Conservation (phyloP, 805 yeast species). For the Starmerella davenportii region DNA sequence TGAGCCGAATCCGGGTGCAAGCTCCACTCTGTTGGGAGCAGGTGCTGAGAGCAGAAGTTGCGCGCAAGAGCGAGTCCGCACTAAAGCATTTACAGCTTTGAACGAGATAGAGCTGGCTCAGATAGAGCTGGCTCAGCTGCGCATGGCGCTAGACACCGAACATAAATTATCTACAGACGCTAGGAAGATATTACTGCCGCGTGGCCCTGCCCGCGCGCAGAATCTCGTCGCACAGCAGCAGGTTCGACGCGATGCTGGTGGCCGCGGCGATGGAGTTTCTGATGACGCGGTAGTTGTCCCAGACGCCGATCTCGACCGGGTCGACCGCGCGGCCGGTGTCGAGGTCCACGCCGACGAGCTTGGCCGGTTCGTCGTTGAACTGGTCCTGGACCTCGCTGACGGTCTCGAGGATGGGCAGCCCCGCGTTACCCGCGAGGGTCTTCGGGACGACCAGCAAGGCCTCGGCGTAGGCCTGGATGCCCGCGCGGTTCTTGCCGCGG, state of each 20-base stretch:
- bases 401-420: constrained; percentile 81
- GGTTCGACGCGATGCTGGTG: constrained; percentile 81
- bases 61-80: too few species aligned
- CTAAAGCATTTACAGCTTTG: too few species aligned
- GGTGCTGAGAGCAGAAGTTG: too few species aligned
- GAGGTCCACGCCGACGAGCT: constrained; percentile 78
- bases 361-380: constrained; percentile 31
- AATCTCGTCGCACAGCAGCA: constrained; percentile 85
- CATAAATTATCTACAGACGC: too few species aligned
- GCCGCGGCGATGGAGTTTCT: constrained; percentile 87
- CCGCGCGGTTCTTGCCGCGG: constrained; percentile 77
- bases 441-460: constrained; percentile 82
- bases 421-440: constrained; percentile 80
- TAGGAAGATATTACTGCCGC: too few species aligned
- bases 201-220: constrained; percentile 93
- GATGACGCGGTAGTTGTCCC: constrained; percentile 90
- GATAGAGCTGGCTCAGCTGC: too few species aligned
- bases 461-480: constrained; percentile 85
- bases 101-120: too few species aligned
- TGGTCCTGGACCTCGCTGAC: constrained; percentile 81
- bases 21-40: too few species aligned
- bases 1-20: too few species aligned
- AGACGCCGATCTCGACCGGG: constrained; percentile 82
- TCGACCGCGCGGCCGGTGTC: constrained; percentile 90
- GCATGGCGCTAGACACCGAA: too few species aligned